These are phyloP conservation scores for Gossypium lobatum DNA, from an alignment of 441 rosid species.

Conservation along the genomic window DNA sequence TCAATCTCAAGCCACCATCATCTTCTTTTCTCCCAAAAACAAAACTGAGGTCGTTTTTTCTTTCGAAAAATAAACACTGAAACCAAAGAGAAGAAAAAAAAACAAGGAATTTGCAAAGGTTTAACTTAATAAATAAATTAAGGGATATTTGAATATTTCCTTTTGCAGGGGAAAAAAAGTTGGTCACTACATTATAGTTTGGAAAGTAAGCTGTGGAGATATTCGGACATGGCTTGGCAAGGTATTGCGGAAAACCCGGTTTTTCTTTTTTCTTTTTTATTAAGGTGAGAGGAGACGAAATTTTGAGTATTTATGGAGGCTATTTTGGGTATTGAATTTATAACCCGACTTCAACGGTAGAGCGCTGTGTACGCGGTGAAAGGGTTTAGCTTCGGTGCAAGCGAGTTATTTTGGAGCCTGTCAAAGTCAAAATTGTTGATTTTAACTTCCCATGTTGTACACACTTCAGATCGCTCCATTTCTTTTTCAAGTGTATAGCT, in stretches of 20 bases:
- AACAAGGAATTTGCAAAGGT: background rate
- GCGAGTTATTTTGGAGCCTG: background rate
- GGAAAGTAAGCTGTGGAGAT: background rate
- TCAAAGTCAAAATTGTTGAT: background rate
- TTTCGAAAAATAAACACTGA: background rate
- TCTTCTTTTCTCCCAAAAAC: constrained; percentile 1
- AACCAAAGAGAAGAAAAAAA: background rate
- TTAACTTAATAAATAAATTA: background rate
- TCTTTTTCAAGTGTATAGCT: no score
- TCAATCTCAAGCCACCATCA: constrained; percentile 13
- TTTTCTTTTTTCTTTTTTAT: background rate
- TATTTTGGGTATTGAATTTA: constrained; percentile 14
- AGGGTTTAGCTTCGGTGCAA: background rate
- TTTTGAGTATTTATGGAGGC: constrained; percentile 14
- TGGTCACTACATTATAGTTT: background rate
- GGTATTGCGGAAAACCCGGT: background rate
- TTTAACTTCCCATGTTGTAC: background rate
- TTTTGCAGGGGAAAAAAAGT: background rate
- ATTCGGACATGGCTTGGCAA: background rate
- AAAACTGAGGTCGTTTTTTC: background rate
- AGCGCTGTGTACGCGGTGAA: constrained; percentile 20
- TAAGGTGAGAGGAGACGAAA: background rate
- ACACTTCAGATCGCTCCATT: no score
- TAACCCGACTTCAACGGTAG: background rate
- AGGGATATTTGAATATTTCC: background rate